Evolutionary conservation across 371 early-diverging fungal genomes (phyloP), one percentile per base, ranked within the genome.

Genomic region (Dichotomocladium elegans): DNA sequence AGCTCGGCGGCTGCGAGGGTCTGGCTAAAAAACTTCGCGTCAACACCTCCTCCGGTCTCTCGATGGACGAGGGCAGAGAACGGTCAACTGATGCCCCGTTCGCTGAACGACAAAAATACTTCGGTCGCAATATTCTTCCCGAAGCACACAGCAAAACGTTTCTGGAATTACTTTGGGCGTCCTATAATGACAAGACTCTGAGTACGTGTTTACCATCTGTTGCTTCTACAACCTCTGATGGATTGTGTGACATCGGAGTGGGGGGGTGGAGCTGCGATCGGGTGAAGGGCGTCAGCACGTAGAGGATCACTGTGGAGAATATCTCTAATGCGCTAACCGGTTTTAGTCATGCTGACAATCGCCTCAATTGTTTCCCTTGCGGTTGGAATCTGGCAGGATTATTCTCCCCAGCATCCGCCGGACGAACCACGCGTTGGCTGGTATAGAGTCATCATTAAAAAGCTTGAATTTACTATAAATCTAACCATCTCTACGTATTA

Each of bases 341-440:
- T 46, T 47, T 44, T 79, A 66, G 77, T 84, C 30, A 70, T 86
- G 56, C 58, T 87, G 57, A 83, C 83, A 43, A 74, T 89, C 53
- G 93, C 93, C 27, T 87, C 92, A 2, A 41, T 84, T n/a, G 78
- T 91, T 3, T 89, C 90, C 15, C 61, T 92, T 35, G 85, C 82
- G 28, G 75, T 91, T 53, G 91, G 94, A 37, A 72, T 91, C 19
- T 85, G 79, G 63, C 81, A 84, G 61, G 86, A 86, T 51, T 86
- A 79, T 55, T 81, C 79, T 27, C 75, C 82, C 21, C 70, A 70
- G 35, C 83, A 82, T 52, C 70, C 76, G 30, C 64, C 73, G 28
- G 75, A 74, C 46, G 86, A 85, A 52, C 80, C 83, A 53, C 78
- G 81, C 50, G 79, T 85, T 35, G 83, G 86, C 43, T 85, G 86